A percentile compares a stretch with the other conserved stretches of the same genome.
Conservation (phyloP, 331 rosid species). For the Pyracantha coccinea region DNA sequence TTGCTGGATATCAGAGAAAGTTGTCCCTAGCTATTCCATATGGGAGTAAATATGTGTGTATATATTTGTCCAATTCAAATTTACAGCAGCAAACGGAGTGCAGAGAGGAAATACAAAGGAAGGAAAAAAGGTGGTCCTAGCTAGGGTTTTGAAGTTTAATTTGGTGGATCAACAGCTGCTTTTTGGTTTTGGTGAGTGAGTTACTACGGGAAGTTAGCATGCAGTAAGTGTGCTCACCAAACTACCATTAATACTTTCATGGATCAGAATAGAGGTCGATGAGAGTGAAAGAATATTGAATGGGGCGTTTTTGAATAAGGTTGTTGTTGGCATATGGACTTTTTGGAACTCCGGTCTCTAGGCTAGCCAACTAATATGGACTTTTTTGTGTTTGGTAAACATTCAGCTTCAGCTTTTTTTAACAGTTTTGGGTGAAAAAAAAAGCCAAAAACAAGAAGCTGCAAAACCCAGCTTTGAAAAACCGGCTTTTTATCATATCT, state of each 20-base stretch:
- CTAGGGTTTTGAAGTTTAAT: neutral
- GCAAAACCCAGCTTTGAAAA: too few species aligned
- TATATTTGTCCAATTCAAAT: neutral
- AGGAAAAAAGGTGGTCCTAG: neutral
- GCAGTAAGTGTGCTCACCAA: neutral
- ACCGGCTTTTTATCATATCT: too few species aligned
- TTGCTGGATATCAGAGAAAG: neutral
- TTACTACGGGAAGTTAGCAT: neutral
- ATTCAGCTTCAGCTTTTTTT: too few species aligned
- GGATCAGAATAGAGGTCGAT: neutral
- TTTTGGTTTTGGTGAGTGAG: neutral
- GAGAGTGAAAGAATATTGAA: neutral
- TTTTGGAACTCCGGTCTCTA: neutral
- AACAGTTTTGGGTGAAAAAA: too few species aligned
- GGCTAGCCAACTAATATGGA: neutral
- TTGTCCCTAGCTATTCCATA: neutral
- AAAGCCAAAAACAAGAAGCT: too few species aligned
- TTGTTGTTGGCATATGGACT: neutral
- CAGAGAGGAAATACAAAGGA: neutral
- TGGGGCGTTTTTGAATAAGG: neutral
- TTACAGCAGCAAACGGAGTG: neutral
- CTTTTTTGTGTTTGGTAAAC: too few species aligned
- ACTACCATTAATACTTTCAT: neutral
- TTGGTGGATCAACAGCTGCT: neutral
- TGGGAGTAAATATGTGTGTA: too few species aligned